phyloP scores from a whole-genome alignment of 805 yeast genomes.

The Barnettozyma sucrosica region DNA sequence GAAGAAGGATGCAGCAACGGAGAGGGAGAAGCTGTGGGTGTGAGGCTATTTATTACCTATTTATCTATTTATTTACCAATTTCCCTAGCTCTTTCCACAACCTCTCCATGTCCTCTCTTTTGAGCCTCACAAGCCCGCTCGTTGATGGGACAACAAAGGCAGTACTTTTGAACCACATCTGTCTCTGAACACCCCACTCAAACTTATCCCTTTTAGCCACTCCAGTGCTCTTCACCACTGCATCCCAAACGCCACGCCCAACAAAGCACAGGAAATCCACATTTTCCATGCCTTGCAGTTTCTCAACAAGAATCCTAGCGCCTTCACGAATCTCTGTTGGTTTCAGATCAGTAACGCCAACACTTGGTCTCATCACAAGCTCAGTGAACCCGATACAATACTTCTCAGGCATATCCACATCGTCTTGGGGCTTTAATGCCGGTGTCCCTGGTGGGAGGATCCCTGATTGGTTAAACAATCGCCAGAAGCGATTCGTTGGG shows the following conservation, averaged over 20 bases:
- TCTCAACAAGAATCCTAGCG: slow-evolving; percentile 45
- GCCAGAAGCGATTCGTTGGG: slow-evolving; percentile 2
- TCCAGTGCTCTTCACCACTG: slow-evolving; percentile 33
- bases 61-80: slow-evolving; percentile 3
- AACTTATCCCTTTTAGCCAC: slow-evolving; percentile 31
- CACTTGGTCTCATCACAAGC: slow-evolving; percentile 58
- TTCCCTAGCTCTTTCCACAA: slow-evolving; percentile 41
- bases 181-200: slow-evolving; percentile 45
- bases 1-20: slow-evolving; percentile 10
- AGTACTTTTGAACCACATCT: slow-evolving; percentile 13
- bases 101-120: slow-evolving; percentile 37
- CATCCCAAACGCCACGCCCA: slow-evolving; percentile 75
- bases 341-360: slow-evolving; percentile 48
- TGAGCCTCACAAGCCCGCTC: slow-evolving; percentile 61
- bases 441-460: background rate
- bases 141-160: slow-evolving; percentile 66
- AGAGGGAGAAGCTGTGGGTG: slow-evolving; percentile 19
- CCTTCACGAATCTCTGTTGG: slow-evolving; percentile 46
- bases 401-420: slow-evolving; percentile 32
- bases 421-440: slow-evolving; percentile 30
- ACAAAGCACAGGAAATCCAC: slow-evolving; percentile 50
- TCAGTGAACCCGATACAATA: slow-evolving; percentile 66
- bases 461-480: slow-evolving; percentile 1
- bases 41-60: background rate
- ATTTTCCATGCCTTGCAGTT: slow-evolving; percentile 29